These are phyloP conservation scores for Butyriboletus loyo DNA, from an alignment of 768 basidiomycete genomes.

Conservation along the genomic window DNA sequence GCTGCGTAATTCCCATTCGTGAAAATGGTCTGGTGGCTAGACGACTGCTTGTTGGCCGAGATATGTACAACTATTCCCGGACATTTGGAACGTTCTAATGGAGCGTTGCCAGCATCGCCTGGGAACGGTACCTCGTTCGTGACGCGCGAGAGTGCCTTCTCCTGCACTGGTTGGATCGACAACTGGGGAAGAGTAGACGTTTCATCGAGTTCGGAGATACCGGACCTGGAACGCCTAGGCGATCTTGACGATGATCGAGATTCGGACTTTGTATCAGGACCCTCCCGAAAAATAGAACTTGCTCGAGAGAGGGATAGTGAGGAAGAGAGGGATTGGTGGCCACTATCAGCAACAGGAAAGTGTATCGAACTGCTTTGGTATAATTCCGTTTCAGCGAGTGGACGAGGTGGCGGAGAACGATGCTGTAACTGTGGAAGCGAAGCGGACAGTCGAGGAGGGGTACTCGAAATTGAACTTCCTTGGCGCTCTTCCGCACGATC, in stretches of 20 bases:
- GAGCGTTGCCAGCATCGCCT: constrained; percentile 8
- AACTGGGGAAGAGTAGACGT: constrained; percentile 15
- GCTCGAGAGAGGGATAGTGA: constrained; percentile 23
- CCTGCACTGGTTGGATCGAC: constrained; percentile 34
- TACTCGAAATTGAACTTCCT: constrained; percentile 32
- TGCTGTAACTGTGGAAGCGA: constrained; percentile 18
- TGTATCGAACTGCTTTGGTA: constrained; percentile 3
- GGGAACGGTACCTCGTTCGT: constrained; percentile 11
- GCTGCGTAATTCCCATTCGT: constrained; percentile 18
- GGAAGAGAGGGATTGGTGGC: constrained; percentile 18
- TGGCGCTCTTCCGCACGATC: constrained; percentile 28
- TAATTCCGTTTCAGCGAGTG: constrained; percentile 3
- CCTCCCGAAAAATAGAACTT: constrained; percentile 30
- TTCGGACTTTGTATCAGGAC: constrained; percentile 33
- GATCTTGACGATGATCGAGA: constrained; percentile 54
- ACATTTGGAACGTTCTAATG: constrained; percentile 18
- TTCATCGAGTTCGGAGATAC: constrained; percentile 26
- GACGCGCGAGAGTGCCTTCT: constrained; percentile 26
- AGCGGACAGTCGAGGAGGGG: constrained; percentile 26
- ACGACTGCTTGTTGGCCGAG: constrained; percentile 14
- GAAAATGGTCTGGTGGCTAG: constrained; percentile 23
- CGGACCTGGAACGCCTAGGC: constrained; percentile 34
- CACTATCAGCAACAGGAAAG: constrained; percentile 4
- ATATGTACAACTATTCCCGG: constrained; percentile 15
- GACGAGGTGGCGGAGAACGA: constrained; percentile 25